These are phyloP conservation scores for Dioscorea dumetorum DNA, from an alignment of 106 monocot species.

Conservation along the genomic window DNA sequence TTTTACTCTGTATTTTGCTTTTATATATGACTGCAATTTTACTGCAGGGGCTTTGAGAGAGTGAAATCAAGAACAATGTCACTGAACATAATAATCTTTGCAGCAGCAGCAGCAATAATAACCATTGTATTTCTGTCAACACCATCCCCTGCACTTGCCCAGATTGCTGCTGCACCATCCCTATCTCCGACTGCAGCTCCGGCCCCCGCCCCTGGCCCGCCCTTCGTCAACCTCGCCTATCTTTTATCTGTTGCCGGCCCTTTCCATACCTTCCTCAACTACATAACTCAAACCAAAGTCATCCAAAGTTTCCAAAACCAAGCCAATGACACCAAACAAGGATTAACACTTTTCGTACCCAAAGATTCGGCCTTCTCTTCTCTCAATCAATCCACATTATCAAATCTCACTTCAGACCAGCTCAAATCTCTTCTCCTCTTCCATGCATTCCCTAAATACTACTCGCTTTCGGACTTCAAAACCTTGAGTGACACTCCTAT, in stretches of 20 bases:
- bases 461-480: slow-evolving; percentile 73
- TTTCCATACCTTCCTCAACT: slow-evolving; percentile 75
- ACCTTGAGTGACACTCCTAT: slow-evolving; percentile 41
- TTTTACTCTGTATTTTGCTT: no score
- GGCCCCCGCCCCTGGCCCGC: slow-evolving; percentile 62
- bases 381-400: slow-evolving; percentile 49
- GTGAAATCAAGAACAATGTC: not conserved
- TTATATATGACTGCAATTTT: no score
- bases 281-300: slow-evolving; percentile 60
- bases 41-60: no score
- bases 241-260: slow-evolving; percentile 75
- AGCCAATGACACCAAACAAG: slow-evolving; percentile 73
- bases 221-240: slow-evolving; percentile 53
- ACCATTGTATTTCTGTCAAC: not conserved
- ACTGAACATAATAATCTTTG: not conserved
- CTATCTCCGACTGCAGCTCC: slow-evolving; percentile 20
- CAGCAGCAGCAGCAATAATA: not conserved
- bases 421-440: slow-evolving; percentile 76
- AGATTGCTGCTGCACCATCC: not conserved
- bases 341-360: slow-evolving; percentile 89
- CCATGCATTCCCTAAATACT: slow-evolving; percentile 83
- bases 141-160: not conserved
- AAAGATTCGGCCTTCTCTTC: slow-evolving; percentile 65
- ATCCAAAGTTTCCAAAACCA: slow-evolving; percentile 81
- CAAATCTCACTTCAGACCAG: slow-evolving; percentile 74